Conservation (phyloP, 2,329 filamentous ascomycete genomes). For the Sodiomyces alkalinus region DNA sequence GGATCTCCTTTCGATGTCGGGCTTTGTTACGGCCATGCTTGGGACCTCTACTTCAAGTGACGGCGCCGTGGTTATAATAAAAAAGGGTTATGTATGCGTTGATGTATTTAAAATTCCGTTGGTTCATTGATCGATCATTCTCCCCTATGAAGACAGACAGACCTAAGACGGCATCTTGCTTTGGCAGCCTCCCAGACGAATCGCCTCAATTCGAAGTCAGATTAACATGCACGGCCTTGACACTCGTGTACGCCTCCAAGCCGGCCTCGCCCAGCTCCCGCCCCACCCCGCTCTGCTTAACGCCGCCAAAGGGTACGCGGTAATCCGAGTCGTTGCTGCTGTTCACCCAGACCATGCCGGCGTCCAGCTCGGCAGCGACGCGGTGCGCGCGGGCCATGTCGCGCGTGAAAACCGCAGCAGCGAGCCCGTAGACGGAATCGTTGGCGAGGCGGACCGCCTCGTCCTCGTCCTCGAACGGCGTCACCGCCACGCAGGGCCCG, state of each 20-base stretch:
- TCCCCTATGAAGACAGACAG: too few species aligned
- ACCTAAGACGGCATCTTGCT: too few species aligned
- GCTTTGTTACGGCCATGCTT: too few species aligned
- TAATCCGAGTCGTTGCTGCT: constrained; percentile 17
- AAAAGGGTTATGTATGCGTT: too few species aligned
- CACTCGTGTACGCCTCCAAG: constrained; percentile 13
- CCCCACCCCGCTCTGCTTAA: constrained; percentile 18
- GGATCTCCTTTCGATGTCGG: too few species aligned
- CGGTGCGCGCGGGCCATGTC: constrained; percentile 27
- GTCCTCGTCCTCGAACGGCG: constrained; percentile 15
- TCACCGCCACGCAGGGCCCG: constrained; percentile 13
- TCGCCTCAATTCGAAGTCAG: too few species aligned
- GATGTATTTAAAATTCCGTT: too few species aligned
- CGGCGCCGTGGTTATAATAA: too few species aligned
- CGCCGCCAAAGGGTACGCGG: constrained; percentile 16
- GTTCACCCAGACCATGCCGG: constrained; percentile 31
- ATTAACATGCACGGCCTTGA: constrained; percentile 16
- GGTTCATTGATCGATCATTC: too few species aligned
- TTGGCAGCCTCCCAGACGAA: too few species aligned
- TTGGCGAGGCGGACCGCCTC: constrained; percentile 18
- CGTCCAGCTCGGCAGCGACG: constrained; percentile 33
- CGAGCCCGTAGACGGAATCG: constrained; percentile 38
- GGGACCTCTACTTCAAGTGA: too few species aligned
- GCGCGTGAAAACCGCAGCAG: constrained; percentile 39
- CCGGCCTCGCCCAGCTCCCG: constrained; percentile 16